These are phyloP conservation scores for Pelagomonas calceolata DNA, from an alignment of 108 stramenopile species.

Conservation along the genomic window DNA sequence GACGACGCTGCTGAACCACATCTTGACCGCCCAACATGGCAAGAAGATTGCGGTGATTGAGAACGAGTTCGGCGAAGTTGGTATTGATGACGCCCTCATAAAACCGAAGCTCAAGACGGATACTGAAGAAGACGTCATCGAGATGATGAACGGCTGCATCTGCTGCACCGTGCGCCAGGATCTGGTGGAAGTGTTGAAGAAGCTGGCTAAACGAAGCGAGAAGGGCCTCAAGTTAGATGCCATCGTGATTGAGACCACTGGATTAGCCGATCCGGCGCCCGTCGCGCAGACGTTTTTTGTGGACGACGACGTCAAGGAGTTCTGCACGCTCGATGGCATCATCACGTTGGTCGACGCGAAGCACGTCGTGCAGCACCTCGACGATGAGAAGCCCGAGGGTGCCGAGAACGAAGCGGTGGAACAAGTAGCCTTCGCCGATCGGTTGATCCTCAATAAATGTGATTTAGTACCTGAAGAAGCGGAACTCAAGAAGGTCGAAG, in stretches of 20 bases:
- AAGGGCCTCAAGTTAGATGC: conserved; percentile 28
- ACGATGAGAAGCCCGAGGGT: conserved; percentile 57
- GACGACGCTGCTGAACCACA: conserved; percentile 61
- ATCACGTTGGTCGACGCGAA: conserved; percentile 90
- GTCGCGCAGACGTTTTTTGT: conserved; percentile 79
- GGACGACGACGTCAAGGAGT: conserved; percentile 61
- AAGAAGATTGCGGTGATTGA: conserved; percentile 57
- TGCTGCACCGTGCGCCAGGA: conserved; percentile 57
- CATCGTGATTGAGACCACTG: conserved; percentile 58
- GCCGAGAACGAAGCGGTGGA: conserved; percentile 87
- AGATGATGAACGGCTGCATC: conserved; percentile 55
- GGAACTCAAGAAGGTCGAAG: conserved; percentile 39
- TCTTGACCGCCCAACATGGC: conserved; percentile 61
- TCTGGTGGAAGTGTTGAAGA: conserved; percentile 15
- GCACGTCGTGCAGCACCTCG: conserved; percentile 62
- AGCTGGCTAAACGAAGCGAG: too few species aligned
- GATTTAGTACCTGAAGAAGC: conserved; percentile 48
- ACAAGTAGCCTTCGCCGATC: conserved; percentile 51
- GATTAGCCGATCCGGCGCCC: conserved; percentile 58
- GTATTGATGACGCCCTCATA: conserved; percentile 73
- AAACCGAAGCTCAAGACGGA: conserved; percentile 29
- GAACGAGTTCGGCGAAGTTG: conserved; percentile 58
- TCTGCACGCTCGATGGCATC: conserved; percentile 69
- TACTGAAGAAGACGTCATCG: conserved; percentile 41
- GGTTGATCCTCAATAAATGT: conserved; percentile 65